Percentiles rank a stretch among this genome's conserved stretches.
These are phyloP conservation scores for Leishmania tarentolae DNA, from an alignment of 208 protist species.

Conservation along the genomic window DNA sequence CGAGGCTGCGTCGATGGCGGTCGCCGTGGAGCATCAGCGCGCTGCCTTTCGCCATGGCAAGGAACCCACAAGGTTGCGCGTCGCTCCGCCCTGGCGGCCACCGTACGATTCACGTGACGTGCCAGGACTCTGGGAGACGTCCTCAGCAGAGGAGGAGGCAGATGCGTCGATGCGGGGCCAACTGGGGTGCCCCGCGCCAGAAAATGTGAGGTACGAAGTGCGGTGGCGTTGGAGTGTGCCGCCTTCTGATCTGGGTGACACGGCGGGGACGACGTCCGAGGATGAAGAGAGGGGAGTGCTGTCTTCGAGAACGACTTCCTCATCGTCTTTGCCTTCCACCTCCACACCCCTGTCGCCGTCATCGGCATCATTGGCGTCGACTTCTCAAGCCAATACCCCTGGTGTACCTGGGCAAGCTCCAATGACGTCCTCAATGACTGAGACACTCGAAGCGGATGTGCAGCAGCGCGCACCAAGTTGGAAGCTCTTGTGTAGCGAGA, in stretches of 20 bases:
- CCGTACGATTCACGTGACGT: constrained; percentile 38
- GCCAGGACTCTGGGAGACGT: constrained; percentile 54
- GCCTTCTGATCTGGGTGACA: constrained; percentile 20
- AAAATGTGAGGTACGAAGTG: constrained; percentile 23
- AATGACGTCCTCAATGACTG: neutral
- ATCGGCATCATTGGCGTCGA: neutral
- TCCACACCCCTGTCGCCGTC: constrained; percentile 5
- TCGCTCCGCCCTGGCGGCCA: constrained; percentile 40
- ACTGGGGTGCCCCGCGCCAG: constrained; percentile 15
- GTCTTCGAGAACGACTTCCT: neutral
- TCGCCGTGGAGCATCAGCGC: constrained; percentile 46
- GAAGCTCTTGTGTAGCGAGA: neutral
- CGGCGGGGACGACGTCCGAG: neutral
- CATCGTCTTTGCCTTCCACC: neutral
- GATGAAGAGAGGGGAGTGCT: constrained; percentile 9
- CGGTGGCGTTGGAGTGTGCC: constrained; percentile 60
- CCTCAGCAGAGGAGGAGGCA: constrained; percentile 45
- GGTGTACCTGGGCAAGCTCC: neutral
- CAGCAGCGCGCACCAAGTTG: neutral
- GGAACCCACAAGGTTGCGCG: constrained; percentile 18
- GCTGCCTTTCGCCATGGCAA: constrained; percentile 19
- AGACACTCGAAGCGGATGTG: neutral
- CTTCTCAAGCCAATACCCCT: constrained; percentile 1
- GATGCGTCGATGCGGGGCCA: constrained; percentile 34
- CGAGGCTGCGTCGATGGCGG: constrained; percentile 47